A percentile compares a stretch with the other conserved stretches of the same genome.
Evolutionary conservation across 805 yeast species (phyloP).

Genomic region (Yarrowia osloensis): DNA sequence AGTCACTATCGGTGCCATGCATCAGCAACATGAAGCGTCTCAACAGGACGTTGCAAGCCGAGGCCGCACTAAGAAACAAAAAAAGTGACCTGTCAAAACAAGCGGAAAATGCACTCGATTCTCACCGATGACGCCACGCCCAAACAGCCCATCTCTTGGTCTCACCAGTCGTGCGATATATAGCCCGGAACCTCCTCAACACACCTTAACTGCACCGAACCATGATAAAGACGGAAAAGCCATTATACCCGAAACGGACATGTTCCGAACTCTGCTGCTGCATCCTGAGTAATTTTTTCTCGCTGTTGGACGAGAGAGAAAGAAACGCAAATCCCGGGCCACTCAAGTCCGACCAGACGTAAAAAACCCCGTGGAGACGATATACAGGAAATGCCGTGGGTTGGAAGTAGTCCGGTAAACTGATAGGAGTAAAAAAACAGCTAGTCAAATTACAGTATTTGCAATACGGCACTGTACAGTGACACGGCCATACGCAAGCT

Average conservation of each 20-base stretch:
- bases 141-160: neutral
- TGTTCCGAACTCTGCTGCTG: conserved; percentile 6
- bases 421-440: too few species aligned
- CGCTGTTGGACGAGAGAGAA: neutral
- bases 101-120: too few species aligned
- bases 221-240: neutral
- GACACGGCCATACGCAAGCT: neutral
- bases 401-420: neutral
- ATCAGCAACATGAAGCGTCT: neutral
- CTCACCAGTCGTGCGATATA: neutral
- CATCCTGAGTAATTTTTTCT: neutral
- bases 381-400: neutral
- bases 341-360: neutral
- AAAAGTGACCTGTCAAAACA: too few species aligned
- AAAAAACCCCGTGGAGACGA: neutral
- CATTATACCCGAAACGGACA: neutral
- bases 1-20: neutral
- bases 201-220: neutral
- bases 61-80: neutral
- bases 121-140: too few species aligned
- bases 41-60: neutral
- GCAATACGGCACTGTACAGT: neutral
- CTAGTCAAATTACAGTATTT: too few species aligned
- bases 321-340: neutral
- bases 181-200: neutral